phyloP scores from a whole-genome alignment of 768 basidiomycete genomes.

The Pleurotus ostreatus region DNA sequence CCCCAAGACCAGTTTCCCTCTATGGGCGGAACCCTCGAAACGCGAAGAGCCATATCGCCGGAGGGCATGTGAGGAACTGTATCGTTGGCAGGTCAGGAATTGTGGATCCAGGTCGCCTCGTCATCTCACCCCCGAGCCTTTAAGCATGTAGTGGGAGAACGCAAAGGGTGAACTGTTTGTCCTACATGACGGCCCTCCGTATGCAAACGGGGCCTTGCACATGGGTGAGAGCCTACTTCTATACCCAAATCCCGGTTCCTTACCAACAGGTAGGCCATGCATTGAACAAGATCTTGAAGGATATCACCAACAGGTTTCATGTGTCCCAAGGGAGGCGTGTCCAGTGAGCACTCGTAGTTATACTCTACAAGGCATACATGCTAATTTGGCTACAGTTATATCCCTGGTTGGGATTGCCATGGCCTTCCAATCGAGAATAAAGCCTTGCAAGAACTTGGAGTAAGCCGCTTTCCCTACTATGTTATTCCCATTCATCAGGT shows the following conservation, averaged over 20 bases:
- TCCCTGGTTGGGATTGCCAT: constrained; percentile 98
- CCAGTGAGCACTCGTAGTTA: constrained; percentile 50
- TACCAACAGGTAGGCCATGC: constrained; percentile 68
- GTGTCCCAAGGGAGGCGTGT: constrained; percentile 73
- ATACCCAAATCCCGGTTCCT: background rate
- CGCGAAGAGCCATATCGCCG: constrained; percentile 54
- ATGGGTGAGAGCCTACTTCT: constrained; percentile 55
- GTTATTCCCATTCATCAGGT: background rate
- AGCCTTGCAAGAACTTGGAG: constrained; percentile 72
- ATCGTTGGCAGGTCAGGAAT: constrained; percentile 67
- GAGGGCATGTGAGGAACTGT: constrained; percentile 70
- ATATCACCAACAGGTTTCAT: constrained; percentile 90
- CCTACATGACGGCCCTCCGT: constrained; percentile 94
- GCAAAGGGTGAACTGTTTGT: constrained; percentile 70
- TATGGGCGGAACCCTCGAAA: constrained; percentile 63
- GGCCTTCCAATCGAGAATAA: constrained; percentile 97
- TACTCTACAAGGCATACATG: background rate
- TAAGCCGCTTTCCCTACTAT: constrained; percentile 25
- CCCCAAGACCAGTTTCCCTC: constrained; percentile 77
- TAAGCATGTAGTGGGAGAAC: constrained; percentile 52
- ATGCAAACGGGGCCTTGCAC: constrained; percentile 94
- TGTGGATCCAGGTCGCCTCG: background rate
- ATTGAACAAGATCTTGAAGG: constrained; percentile 93
- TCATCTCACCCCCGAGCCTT: constrained; percentile 6
- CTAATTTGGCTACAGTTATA: constrained; percentile 52